phyloP scores from a whole-genome alignment of 2,329 filamentous ascomycete genomes.

The Neoscytalidium dimidiatum region DNA sequence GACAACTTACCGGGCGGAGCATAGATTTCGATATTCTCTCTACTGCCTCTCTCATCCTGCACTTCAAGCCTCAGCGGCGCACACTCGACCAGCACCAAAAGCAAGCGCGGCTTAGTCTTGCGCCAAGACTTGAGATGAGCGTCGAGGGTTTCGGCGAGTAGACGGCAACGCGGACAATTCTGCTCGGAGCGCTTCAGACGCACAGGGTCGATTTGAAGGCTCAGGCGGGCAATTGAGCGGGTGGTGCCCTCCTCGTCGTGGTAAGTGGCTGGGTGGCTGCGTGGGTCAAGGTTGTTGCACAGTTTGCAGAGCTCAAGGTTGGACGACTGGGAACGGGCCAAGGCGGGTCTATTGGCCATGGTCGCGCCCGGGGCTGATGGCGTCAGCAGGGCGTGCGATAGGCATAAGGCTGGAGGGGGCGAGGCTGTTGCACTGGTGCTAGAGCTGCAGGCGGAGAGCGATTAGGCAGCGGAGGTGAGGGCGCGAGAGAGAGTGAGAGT shows the following conservation, averaged over 20 bases:
- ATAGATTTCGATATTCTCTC: neutral
- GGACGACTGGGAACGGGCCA: neutral
- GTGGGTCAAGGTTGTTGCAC: slow-evolving; percentile 11
- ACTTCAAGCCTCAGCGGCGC: neutral
- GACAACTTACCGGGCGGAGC: neutral
- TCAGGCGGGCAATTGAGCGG: neutral
- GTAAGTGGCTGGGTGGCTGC: slow-evolving; percentile 4
- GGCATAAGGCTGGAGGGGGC: neutral
- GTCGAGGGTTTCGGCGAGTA: neutral
- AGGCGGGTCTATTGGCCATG: neutral
- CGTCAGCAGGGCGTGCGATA: neutral
- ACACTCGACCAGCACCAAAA: neutral
- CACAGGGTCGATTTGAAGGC: neutral
- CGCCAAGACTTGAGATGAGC: neutral
- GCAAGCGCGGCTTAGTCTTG: neutral
- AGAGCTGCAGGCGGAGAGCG: neutral
- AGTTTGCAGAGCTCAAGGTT: neutral
- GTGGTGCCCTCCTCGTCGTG: neutral
- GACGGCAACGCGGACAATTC: neutral
- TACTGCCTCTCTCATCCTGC: neutral
- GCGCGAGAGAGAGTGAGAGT: neutral
- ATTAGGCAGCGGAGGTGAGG: neutral
- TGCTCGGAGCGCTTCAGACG: neutral
- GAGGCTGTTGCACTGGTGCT: neutral
- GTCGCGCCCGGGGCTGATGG: neutral